Evolutionary conservation across 2,329 filamentous ascomycete species (phyloP), one percentile per base, ranked within the genome.

Genomic region (Stachybotrys chartarum): DNA sequence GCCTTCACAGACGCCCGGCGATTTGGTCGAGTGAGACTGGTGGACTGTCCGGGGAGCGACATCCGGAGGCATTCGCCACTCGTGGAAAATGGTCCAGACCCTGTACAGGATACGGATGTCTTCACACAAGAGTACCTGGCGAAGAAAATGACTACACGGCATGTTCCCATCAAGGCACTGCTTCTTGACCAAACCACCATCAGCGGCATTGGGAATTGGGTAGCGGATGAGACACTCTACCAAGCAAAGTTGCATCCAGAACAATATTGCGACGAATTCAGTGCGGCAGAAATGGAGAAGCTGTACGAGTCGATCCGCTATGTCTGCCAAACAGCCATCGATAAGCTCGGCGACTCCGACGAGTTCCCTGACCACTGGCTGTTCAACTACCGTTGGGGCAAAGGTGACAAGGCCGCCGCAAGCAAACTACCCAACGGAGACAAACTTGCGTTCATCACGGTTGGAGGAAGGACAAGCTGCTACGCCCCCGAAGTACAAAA

Each of bases 131-230:
- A 84, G 1, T 97, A 90, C 80, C 72, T 99, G 17, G 73, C 70
- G n/a, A 71, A 78, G 55, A 88, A 90, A 69, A 78, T 97, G 75
- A 77, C 73, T 52, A 83, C 80, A 56, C 91, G 93, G 54, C 90
- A 84, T 63, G 89, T 97, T 0, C 92, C 93, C 0, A 82, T 97
- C 60, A 97, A 97, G 69, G 90, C 91, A 0, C 77, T 97, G 18
- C 75, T 99, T 12, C 78, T 97, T 4, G 90, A 97, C 67, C 94
- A 99, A 71, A 80, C 84, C 17, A 88, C 88, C 68, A 88, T 97
- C 58, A 94, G 89, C 64, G 94, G 94, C 7, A 90, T 99, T 59
- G 94, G 94, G 0, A 97, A 97, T 67, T 99, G 93, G 93, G 93
- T 99, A 54, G 91, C 87, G 1, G 94, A 99, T 67, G 94, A 99